These are phyloP conservation scores for Trametes gibbosa DNA, from an alignment of 768 basidiomycete species.

Conservation along the genomic window DNA sequence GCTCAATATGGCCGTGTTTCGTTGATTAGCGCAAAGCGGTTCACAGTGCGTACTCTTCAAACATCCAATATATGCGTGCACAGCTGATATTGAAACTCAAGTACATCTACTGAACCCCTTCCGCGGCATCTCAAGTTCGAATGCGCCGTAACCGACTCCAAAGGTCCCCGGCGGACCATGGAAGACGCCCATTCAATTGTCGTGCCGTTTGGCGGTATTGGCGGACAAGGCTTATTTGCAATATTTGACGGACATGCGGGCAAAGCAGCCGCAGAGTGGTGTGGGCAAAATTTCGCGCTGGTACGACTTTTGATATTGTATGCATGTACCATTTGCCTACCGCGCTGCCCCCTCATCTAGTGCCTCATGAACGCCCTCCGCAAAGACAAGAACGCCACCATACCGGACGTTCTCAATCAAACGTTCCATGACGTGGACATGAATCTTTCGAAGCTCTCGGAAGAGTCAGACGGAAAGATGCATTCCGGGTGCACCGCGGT, in stretches of 20 bases:
- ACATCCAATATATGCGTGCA: too few relatives aligned
- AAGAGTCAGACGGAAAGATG: conserved; percentile 86
- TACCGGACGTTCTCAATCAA: conserved; percentile 89
- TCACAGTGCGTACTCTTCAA: not conserved
- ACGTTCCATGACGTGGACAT: conserved; percentile 94
- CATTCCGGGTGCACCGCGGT: conserved; percentile 98
- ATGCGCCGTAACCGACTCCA: conserved; percentile 74
- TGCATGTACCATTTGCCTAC: conserved; percentile 2
- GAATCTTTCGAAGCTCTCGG: conserved; percentile 78
- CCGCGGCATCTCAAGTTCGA: conserved; percentile 33
- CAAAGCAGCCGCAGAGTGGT: conserved; percentile 99
- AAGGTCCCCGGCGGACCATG: conserved; percentile 89
- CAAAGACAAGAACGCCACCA: conserved; percentile 49
- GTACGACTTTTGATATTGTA: conserved; percentile 37
- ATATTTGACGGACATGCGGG: conserved; percentile 99
- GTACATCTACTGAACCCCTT: conserved; percentile 1
- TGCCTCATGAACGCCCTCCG: conserved; percentile 71
- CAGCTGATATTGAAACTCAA: not conserved
- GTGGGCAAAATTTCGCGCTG: conserved; percentile 93
- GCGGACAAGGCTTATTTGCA: conserved; percentile 97
- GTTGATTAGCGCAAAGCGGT: conserved; percentile 6
- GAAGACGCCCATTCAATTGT: conserved; percentile 97
- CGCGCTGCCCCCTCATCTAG: conserved; percentile 32
- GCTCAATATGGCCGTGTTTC: not conserved
- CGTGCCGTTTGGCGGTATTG: conserved; percentile 86